Percentiles rank a stretch among this genome's conserved stretches.
These are phyloP conservation scores for Astraeus odoratus DNA, from an alignment of 768 basidiomycete genomes.

Conservation along the genomic window DNA sequence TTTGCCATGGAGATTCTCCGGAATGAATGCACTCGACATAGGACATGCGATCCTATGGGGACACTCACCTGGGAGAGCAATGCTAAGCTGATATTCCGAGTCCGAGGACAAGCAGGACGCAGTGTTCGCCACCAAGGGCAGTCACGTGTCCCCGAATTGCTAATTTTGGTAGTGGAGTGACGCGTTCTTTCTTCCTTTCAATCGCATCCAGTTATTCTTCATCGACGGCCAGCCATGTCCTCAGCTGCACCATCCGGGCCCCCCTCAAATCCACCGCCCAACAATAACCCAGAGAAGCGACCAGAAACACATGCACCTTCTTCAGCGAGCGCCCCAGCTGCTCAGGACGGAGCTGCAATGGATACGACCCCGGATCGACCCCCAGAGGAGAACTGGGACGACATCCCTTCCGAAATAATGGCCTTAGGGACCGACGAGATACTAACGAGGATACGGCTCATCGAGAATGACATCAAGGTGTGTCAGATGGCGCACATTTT, in stretches of 20 bases:
- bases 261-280: slow-evolving; percentile 44
- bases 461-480: slow-evolving; percentile 96
- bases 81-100: no score
- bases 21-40: background rate
- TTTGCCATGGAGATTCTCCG: slow-evolving; percentile 26
- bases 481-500: background rate
- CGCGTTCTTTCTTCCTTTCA: slow-evolving; percentile 16
- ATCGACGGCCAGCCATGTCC: slow-evolving; percentile 36
- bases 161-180: slow-evolving; percentile 7
- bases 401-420: slow-evolving; percentile 86
- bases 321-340: slow-evolving; percentile 22
- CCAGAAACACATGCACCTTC: slow-evolving; percentile 33
- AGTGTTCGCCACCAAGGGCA: no score
- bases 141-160: background rate
- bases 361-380: slow-evolving; percentile 68
- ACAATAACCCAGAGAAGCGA: slow-evolving; percentile 45
- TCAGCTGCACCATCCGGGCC: slow-evolving; percentile 51
- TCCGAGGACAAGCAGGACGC: no score
- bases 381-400: slow-evolving; percentile 78
- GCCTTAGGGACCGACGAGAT: slow-evolving; percentile 80
- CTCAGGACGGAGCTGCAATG: slow-evolving; percentile 43
- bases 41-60: no score
- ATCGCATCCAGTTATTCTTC: background rate
- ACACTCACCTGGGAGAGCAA: no score
- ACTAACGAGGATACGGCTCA: slow-evolving; percentile 79